Evolutionary conservation across 2,329 filamentous ascomycete genomes (phyloP).

Genomic region (Fusarium guadeloupense): DNA sequence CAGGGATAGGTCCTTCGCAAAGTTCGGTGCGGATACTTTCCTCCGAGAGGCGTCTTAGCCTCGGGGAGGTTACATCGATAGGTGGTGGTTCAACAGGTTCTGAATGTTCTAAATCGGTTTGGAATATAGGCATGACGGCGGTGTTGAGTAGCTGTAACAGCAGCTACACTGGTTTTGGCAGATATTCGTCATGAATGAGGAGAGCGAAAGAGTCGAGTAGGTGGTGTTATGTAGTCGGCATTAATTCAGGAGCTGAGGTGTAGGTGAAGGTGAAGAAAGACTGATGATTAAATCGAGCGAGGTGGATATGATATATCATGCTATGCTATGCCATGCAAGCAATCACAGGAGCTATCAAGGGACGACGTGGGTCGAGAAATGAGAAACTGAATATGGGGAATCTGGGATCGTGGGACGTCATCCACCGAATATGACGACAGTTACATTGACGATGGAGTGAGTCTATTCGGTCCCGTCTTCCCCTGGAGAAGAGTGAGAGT

Average conservation of each 20-base stretch:
- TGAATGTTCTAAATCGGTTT: constrained; percentile 58
- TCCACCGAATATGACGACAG: constrained; percentile 41
- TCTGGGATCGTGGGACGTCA: constrained; percentile 43
- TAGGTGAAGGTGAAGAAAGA: constrained; percentile 6
- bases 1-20: constrained; percentile 65
- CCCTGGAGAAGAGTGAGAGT: background rate
- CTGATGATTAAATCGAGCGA: constrained; percentile 22
- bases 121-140: constrained; percentile 66
- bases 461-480: constrained; percentile 26
- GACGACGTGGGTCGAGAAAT: constrained; percentile 34
- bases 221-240: background rate
- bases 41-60: constrained; percentile 57
- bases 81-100: constrained; percentile 39
- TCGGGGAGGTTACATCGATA: constrained; percentile 25
- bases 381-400: constrained; percentile 34
- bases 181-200: constrained; percentile 35
- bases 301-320: constrained; percentile 42
- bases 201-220: constrained; percentile 1
- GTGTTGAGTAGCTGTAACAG: constrained; percentile 44
- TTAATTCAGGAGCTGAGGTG: constrained; percentile 15
- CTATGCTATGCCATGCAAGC: constrained; percentile 38
- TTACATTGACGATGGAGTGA: constrained; percentile 26
- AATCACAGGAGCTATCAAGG: constrained; percentile 26
- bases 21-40: constrained; percentile 70
- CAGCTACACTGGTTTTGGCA: constrained; percentile 42